These are phyloP conservation scores for Circinella umbellata DNA, from an alignment of 371 early-diverging fungal genomes.

Conservation along the genomic window DNA sequence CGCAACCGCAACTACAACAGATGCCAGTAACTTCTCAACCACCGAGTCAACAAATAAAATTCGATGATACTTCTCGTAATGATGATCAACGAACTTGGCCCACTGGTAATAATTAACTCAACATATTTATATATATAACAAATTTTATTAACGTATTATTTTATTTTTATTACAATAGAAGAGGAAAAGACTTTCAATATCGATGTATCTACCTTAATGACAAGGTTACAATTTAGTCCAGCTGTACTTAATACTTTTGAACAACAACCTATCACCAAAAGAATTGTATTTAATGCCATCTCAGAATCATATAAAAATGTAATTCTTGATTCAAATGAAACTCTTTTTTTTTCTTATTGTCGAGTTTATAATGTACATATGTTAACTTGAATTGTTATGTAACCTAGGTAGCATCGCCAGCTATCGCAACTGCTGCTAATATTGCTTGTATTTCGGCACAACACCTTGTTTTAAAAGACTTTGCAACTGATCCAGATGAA, in stretches of 20 bases:
- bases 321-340: background rate
- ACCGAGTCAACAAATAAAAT: background rate
- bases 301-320: slow-evolving; percentile 43
- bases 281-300: slow-evolving; percentile 73
- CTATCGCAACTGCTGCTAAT: slow-evolving; percentile 88
- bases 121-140: background rate
- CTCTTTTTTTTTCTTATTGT: background rate
- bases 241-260: slow-evolving; percentile 76
- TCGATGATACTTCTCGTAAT: background rate
- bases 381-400: background rate
- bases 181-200: slow-evolving; percentile 18
- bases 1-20: slow-evolving; percentile 29
- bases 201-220: slow-evolving; percentile 34
- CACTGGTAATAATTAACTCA: background rate
- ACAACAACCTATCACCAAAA: slow-evolving; percentile 83
- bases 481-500: slow-evolving; percentile 92
- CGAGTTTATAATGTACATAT: too few relatives aligned
- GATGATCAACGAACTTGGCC: slow-evolving; percentile 4
- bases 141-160: too few relatives aligned
- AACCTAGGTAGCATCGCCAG: slow-evolving; percentile 67
- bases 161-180: background rate
- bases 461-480: slow-evolving; percentile 92
- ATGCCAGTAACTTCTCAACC: background rate
- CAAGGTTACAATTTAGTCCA: slow-evolving; percentile 38
- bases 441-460: slow-evolving; percentile 90